A percentile compares a stretch with the other conserved stretches of the same genome.
phyloP scores from a whole-genome alignment of 129 eudicot genomes.

The Rutidosis leptorrhynchoides region DNA sequence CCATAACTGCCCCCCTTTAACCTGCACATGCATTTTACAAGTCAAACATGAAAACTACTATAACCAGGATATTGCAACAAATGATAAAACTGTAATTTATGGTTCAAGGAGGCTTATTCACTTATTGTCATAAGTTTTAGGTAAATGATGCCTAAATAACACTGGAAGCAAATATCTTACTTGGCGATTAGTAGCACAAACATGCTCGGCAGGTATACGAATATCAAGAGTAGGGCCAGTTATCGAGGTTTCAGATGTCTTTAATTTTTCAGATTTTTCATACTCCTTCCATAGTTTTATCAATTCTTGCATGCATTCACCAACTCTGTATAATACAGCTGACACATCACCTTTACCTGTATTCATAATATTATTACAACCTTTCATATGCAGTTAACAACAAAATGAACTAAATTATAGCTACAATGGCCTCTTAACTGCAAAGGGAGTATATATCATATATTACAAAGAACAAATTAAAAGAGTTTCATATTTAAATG shows the following conservation, averaged over 20 bases:
- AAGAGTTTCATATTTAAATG: neutral
- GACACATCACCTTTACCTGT: slow-evolving; percentile 67
- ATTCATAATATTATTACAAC: slow-evolving; percentile 41
- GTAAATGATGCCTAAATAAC: neutral
- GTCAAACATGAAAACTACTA: neutral
- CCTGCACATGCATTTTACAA: slow-evolving; percentile 50
- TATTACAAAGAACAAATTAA: neutral
- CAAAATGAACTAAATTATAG: neutral
- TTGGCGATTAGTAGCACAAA: slow-evolving; percentile 96
- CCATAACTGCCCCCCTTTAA: slow-evolving; percentile 97
- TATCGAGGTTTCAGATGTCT: slow-evolving; percentile 44
- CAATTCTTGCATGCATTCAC: slow-evolving; percentile 92
- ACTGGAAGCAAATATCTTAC: slow-evolving; percentile 41
- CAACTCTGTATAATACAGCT: slow-evolving; percentile 74
- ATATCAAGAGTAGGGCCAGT: slow-evolving; percentile 82
- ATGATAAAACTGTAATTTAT: neutral
- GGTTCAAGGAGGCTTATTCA: neutral
- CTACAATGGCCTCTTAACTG: neutral
- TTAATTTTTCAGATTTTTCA: slow-evolving; percentile 48
- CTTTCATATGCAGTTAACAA: slow-evolving; percentile 43
- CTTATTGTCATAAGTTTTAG: neutral
- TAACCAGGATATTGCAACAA: neutral
- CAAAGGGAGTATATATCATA: neutral
- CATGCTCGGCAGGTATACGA: slow-evolving; percentile 93
- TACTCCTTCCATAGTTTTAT: slow-evolving; percentile 82